Base-by-base conservation (phyloP, 1,139 yeast genomes). In the Pichia kudriavzevii region DNA sequence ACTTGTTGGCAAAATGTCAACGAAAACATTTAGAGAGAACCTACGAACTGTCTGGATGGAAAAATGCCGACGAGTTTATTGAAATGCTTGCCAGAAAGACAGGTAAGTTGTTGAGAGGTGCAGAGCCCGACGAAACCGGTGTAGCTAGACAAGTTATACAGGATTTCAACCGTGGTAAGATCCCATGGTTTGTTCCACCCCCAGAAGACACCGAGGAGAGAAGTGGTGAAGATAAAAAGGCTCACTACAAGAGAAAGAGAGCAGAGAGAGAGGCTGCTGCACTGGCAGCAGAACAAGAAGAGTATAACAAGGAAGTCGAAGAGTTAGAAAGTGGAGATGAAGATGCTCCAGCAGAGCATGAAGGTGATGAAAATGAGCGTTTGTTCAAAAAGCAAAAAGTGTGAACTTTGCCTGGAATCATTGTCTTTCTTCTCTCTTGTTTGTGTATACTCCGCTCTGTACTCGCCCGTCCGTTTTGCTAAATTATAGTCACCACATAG, bases 181-280 rank as follows among this genome's bases (percentile, higher is more conserved):
- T 91, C 39, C 98, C 98, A 17, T 91, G 98, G 98, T 91, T 91
- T 58, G 85, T 85, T 22, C 77, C 93, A 23, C 97, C 98, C 30
- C 97, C 97, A 26, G 71, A 75, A 53, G 83, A 75, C 49, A 42
- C 41, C 4, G 75, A 69, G 34, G 69, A 58, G 13, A 65, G 75
- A 55, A 59, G 63, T 5, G 76, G 75, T 24, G 75, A 64, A 42
- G 79, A 74, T 49, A 71, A 71, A 54, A 71, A 69, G 58, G 75
- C 75, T 9, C 63, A 64, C 40, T 71, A 69, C 56, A 67, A 74
- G 55, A 71, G 72, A 61, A 67, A 56, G 55, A 61, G 60, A 35
- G 60, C 52, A 22, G 70, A 59, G 33, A 65, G 62, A 39, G 64
- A 58, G 42, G 51, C 45, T 22, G 48, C 44, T 14, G 43, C 43